phyloP scores from a whole-genome alignment of 768 basidiomycete genomes.

The Polyporus arcularius region DNA sequence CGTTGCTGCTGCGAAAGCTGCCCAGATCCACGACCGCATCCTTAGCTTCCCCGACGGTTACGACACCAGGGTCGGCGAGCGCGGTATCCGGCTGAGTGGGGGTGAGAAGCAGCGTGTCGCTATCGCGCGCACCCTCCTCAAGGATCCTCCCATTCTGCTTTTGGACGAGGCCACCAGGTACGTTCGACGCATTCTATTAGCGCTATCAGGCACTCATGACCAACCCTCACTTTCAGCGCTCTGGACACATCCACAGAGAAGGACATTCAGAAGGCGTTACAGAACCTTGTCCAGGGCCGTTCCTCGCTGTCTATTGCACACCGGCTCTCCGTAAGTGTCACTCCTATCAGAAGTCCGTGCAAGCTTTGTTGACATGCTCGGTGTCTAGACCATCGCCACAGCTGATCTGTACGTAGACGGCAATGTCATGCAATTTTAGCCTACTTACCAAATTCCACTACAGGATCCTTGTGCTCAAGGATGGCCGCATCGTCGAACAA shows the following conservation, averaged over 20 bases:
- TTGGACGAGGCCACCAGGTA: slow-evolving; percentile 77
- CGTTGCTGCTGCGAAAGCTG: slow-evolving; percentile 74
- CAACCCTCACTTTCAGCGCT: slow-evolving; percentile 46
- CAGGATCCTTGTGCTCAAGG: slow-evolving; percentile 88
- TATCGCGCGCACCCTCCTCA: slow-evolving; percentile 83
- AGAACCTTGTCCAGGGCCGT: slow-evolving; percentile 71
- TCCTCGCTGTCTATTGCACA: slow-evolving; percentile 82
- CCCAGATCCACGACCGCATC: slow-evolving; percentile 88
- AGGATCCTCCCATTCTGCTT: slow-evolving; percentile 82
- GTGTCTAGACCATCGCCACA: slow-evolving; percentile 50
- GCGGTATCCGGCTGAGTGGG: slow-evolving; percentile 81
- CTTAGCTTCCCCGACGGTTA: slow-evolving; percentile 84
- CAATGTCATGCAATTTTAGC: background rate
- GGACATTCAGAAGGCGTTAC: slow-evolving; percentile 86
- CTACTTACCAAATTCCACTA: slow-evolving; percentile 5
- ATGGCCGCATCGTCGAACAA: slow-evolving; percentile 85
- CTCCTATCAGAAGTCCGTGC: slow-evolving; percentile 3
- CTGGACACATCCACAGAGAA: slow-evolving; percentile 90
- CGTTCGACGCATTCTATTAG: slow-evolving; percentile 6
- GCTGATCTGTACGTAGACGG: slow-evolving; percentile 46
- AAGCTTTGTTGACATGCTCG: slow-evolving; percentile 3
- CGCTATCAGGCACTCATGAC: background rate
- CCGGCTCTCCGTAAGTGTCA: slow-evolving; percentile 64
- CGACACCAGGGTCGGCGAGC: slow-evolving; percentile 86
- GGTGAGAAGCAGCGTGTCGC: slow-evolving; percentile 91